Evolutionary conservation across 306 rosid species (phyloP).

Genomic region (Betula pendula): DNA sequence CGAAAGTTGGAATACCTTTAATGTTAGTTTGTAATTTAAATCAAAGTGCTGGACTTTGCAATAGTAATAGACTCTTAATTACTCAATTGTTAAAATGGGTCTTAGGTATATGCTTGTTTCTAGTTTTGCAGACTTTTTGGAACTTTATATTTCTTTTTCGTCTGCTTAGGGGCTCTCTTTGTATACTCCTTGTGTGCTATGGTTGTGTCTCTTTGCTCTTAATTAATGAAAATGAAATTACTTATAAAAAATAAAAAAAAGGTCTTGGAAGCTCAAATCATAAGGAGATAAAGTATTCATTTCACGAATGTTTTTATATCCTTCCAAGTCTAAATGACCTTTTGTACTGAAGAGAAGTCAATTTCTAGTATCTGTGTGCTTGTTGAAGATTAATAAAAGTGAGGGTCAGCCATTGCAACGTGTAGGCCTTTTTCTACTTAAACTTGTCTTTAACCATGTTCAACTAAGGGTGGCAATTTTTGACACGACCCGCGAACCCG

Average conservation of each 20-base stretch:
- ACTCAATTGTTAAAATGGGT: background rate
- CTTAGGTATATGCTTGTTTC: too few species aligned
- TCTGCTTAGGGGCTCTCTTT: too few species aligned
- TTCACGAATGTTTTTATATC: background rate
- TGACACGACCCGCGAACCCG: too few species aligned
- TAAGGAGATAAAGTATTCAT: background rate
- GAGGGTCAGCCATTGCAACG: background rate
- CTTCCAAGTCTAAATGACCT: background rate
- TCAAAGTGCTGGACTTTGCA: background rate
- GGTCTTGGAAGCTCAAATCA: too few species aligned
- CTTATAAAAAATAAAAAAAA: background rate
- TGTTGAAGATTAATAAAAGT: slow-evolving; percentile 5
- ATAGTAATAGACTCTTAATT: background rate
- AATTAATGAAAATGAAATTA: background rate
- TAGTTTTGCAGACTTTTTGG: too few species aligned
- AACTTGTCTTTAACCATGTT: background rate
- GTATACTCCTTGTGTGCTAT: too few species aligned
- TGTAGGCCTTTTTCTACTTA: background rate
- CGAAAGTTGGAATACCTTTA: background rate
- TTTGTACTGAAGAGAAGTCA: background rate
- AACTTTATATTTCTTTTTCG: too few species aligned
- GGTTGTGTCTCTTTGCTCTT: too few species aligned
- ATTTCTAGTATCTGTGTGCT: background rate
- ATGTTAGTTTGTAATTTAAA: background rate
- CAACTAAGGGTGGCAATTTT: too few species aligned